Base-by-base conservation (phyloP, 2,329 filamentous ascomycete species). In the Claviceps cyperi region DNA sequence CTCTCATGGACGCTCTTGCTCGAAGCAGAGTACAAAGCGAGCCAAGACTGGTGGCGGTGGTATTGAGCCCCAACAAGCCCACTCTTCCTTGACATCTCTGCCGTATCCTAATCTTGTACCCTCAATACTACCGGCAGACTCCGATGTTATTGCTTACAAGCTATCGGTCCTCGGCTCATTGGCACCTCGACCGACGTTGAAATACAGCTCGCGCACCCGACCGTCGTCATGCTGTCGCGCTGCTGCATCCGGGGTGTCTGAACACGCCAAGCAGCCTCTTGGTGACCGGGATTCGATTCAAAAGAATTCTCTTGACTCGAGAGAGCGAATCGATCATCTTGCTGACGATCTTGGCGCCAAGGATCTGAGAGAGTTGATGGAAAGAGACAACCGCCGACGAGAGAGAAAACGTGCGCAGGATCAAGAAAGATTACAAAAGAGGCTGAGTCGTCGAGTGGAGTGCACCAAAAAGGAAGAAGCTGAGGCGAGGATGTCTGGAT, bases 341-440 rank as follows among this genome's bases (percentile, higher is more conserved):
- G 92, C 89, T 21, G 86, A 97, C 61, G 84, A 86, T 52, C 73
- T 98, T 50, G 87, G 88, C 66, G 85, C 92, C 3, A 80, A 84
- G 48, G 90, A 88, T 57, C 65, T 98, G 39, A 78, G 91, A 52
- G 86, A 94, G 62, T 73, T 97, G 32, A 84, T 98, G 78, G 92
- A 98, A 59, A 75, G 92, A 52, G 92, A 98, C 60, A 76, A 83
- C 56, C 79, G 90, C 59, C 78, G 92, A 51, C 80, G 77, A 55
- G 86, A 95, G 56, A 80, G 81, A 62, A 90, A 86, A 66, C 78
- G 76, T 49, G 72, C 77, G 51, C 74, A 75, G 38, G 83, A 91
- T 21, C 78, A 81, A 54, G 80, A 87, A 54, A 79, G 76, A 55
- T 67, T 82, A 22, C 80, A 84, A 56, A 75, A 76, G 49, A 79